A percentile compares a stretch with the other conserved stretches of the same genome.
phyloP scores from a whole-genome alignment of 2,329 filamentous ascomycete genomes.

The Colletotrichum falcatum region DNA sequence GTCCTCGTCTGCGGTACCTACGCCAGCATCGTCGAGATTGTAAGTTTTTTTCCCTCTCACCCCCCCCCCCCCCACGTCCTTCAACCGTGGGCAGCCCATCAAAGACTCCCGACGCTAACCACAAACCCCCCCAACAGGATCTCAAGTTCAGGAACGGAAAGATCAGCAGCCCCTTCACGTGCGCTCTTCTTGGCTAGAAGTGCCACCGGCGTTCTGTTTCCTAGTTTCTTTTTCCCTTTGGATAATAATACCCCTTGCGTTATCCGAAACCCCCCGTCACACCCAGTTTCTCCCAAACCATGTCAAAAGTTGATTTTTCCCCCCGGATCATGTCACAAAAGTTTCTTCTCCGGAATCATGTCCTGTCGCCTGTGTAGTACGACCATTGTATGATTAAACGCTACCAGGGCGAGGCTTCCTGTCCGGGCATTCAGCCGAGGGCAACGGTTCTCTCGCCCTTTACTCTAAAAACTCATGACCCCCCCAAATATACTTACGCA shows the following conservation, averaged over 20 bases:
- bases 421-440: neutral
- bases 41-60: conserved; percentile 26
- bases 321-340: too few species aligned
- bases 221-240: neutral
- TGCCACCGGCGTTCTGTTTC: neutral
- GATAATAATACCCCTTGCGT: conserved; percentile 31
- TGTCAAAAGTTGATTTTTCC: too few species aligned
- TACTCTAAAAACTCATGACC: neutral
- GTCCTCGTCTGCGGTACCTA: conserved; percentile 51
- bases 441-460: too few species aligned
- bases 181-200: conserved; percentile 35
- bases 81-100: neutral
- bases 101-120: conserved; percentile 1
- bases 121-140: conserved; percentile 8
- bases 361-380: neutral
- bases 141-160: conserved; percentile 39
- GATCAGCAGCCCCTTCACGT: conserved; percentile 41
- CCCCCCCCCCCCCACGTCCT: too few species aligned
- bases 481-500: too few species aligned
- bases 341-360: too few species aligned
- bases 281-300: neutral
- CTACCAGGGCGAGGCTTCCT: neutral
- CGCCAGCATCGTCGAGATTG: conserved; percentile 44
- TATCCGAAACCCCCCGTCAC: neutral
- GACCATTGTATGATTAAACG: neutral